Base-by-base conservation (phyloP, 495 filamentous ascomycete genomes). In the Neurospora sublineolata region DNA sequence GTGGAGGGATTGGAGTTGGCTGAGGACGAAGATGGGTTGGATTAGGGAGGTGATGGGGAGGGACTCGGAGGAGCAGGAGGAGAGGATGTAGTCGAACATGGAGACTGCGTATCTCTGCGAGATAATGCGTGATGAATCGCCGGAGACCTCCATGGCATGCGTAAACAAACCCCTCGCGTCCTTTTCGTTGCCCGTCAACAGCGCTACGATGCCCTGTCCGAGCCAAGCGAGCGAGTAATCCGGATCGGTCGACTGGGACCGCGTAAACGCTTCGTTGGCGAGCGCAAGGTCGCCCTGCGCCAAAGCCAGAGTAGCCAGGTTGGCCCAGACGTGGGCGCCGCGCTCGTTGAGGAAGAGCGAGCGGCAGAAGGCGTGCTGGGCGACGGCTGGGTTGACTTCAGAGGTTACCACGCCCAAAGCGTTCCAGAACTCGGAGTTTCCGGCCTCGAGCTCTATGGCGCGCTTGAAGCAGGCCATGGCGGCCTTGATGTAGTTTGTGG, bases 381-480 rank as follows among this genome's bases (percentile, higher is more conserved):
- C 89, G 3, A 98, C 92, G 71, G 91, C 90, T 0, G 93, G 91
- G 77, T 93, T 97, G 76, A 97, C 83, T 42, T 84, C 86, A 58
- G 90, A 92, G 3, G 95, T 98, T 18, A 91, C 92, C 8, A 97
- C 93, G 27, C 94, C 95, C 27, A 99, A 87, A 3, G 95, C 89
- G 79, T 97, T 97, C 95, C 95, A 99, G 80, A 98, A 99, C 76
- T 99, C 95, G 0, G 94, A 84, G 77, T 98, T 99, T 37, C 94
- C 92, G 8, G 96, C 91, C 79, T 99, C 95, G 3, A 97, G 82
- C 80, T 98, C 96, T 76, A 99, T 98, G 4, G 96, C 92, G 69
- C 93, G 86, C 81, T 98, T 99, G 87, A 99, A 99, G 79, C 94
- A 96, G 37, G 91, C 87, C 69, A 98, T 90, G 30, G 94, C 86